These are phyloP conservation scores for Pezicula neosporulosa DNA, from an alignment of 2,329 filamentous ascomycete genomes.

Conservation along the genomic window DNA sequence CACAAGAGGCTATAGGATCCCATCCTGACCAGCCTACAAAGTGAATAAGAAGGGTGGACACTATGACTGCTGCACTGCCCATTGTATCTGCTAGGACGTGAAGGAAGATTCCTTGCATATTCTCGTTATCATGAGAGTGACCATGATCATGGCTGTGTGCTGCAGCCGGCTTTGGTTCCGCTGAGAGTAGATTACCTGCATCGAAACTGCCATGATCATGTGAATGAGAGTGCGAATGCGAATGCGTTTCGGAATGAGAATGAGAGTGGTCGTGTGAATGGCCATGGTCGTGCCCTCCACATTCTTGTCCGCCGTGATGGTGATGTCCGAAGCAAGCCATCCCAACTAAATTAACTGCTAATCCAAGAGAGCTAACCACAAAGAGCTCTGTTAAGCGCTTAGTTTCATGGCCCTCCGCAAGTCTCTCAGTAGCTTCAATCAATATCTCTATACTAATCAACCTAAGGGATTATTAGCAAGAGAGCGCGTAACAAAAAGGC, in stretches of 20 bases:
- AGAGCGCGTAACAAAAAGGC: neutral
- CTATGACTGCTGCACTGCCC: conserved; percentile 90
- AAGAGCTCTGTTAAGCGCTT: conserved; percentile 83
- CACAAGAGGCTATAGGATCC: conserved; percentile 89
- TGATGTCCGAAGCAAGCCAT: conserved; percentile 51
- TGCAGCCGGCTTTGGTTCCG: neutral
- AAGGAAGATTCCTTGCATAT: conserved; percentile 96
- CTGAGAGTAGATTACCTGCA: neutral
- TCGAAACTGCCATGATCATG: conserved; percentile 12
- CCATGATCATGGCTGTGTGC: conserved; percentile 26
- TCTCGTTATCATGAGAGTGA: conserved; percentile 81
- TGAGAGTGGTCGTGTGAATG: conserved; percentile 29
- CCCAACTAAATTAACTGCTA: conserved; percentile 88
- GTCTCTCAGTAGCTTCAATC: conserved; percentile 86
- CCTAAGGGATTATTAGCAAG: conserved; percentile 39
- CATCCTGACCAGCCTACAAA: conserved; percentile 89
- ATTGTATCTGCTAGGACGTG: conserved; percentile 94
- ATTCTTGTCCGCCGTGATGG: conserved; percentile 38
- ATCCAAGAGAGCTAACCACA: conserved; percentile 79
- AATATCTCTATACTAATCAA: conserved; percentile 95
- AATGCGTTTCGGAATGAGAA: conserved; percentile 24
- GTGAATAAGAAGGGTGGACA: conserved; percentile 84
- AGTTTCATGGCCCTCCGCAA: conserved; percentile 80
- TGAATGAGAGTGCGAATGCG: conserved; percentile 12
- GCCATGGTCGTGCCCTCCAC: conserved; percentile 23